Evolutionary conservation across 169 alveolate species (phyloP).

Genomic region (Plasmodium gallinaceum): DNA sequence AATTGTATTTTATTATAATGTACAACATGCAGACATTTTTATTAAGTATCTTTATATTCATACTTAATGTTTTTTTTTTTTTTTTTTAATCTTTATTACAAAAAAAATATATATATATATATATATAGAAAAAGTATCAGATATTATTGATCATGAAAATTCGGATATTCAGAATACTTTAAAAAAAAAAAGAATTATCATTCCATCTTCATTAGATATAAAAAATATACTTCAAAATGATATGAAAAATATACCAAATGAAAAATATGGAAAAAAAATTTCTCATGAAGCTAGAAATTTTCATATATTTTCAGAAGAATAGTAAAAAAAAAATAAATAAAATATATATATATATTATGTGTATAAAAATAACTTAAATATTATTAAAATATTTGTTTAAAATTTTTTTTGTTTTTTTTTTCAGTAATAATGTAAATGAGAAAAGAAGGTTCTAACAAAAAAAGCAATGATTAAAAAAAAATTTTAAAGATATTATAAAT

Average conservation of each 20-base stretch:
- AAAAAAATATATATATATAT: not conserved
- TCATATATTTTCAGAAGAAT: conserved; percentile 14
- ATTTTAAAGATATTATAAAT: not conserved
- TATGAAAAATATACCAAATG: not conserved
- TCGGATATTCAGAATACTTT: not conserved
- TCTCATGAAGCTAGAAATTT: conserved; percentile 14
- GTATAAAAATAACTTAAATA: not conserved
- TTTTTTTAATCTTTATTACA: not conserved
- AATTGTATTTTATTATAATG: too few relatives aligned
- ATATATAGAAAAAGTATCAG: not conserved
- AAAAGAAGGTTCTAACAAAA: conserved; percentile 12
- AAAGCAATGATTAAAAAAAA: not conserved
- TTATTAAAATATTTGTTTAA: not conserved
- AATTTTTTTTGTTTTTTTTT: not conserved
- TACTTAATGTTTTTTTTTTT: not conserved
- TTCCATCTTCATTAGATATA: conserved; percentile 5
- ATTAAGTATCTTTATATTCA: too few relatives aligned
- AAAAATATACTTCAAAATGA: conserved; percentile 32
- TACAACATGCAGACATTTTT: too few relatives aligned
- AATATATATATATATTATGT: conserved; percentile 4
- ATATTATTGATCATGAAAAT: not conserved
- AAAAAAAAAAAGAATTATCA: conserved; percentile 23
- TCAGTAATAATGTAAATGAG: conserved; percentile 6
- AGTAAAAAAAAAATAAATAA: conserved; percentile 12
- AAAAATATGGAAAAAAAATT: conserved; percentile 35